phyloP scores from a whole-genome alignment of 169 alveolate species.

The Plasmodium malariae region DNA sequence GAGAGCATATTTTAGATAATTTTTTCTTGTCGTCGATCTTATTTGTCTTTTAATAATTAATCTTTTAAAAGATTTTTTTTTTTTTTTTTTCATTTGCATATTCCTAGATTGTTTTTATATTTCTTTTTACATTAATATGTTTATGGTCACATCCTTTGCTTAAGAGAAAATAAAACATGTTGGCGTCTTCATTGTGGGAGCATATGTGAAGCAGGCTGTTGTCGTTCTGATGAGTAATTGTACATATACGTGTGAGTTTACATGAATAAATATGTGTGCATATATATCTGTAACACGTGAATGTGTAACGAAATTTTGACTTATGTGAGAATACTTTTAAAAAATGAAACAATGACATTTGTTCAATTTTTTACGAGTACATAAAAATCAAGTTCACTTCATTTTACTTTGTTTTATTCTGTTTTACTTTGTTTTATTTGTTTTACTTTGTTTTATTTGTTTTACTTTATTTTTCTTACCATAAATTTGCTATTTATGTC shows the following conservation, averaged over 20 bases:
- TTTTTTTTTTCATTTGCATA: neutral
- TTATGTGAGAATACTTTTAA: too few relatives aligned
- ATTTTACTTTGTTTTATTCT: too few relatives aligned
- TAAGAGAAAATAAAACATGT: conserved; percentile 59
- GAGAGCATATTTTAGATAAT: too few relatives aligned
- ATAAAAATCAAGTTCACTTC: too few relatives aligned
- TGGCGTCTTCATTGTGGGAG: conserved; percentile 59
- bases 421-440: neutral
- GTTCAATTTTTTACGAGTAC: too few relatives aligned
- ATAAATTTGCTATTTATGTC: conserved; percentile 60
- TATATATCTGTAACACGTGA: too few relatives aligned
- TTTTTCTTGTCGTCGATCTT: too few relatives aligned
- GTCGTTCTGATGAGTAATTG: conserved; percentile 47
- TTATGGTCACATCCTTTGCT: conserved; percentile 67
- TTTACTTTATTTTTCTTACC: conserved; percentile 22
- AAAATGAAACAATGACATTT: too few relatives aligned
- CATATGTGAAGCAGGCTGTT: conserved; percentile 65
- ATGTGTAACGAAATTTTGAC: too few relatives aligned
- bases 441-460: neutral
- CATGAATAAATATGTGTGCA: too few relatives aligned
- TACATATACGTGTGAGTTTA: too few relatives aligned
- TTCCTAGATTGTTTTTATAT: neutral
- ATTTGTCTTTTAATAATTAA: too few relatives aligned
- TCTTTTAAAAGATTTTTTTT: neutral
- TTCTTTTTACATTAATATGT: conserved; percentile 48